phyloP scores from a whole-genome alignment of 1,284 basidiomycete genomes.

The Ustilago shanxiensis region DNA sequence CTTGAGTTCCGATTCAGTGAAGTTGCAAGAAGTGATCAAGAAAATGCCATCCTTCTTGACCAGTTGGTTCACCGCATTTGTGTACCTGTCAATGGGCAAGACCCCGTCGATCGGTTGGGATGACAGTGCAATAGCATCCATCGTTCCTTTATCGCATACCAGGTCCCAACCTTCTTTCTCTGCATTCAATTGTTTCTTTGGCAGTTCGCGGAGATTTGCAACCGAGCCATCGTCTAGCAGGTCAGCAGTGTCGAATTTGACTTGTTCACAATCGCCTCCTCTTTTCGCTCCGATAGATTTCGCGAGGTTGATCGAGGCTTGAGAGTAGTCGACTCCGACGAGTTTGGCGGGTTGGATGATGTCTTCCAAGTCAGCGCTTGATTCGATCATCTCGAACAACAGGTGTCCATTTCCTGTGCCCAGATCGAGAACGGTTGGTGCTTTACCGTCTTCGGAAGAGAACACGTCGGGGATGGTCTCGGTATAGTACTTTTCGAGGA shows the following conservation, averaged over 20 bases:
- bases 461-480: conserved; percentile 20
- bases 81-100: conserved; percentile 77
- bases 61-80: conserved; percentile 75
- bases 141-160: conserved; percentile 72
- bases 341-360: conserved; percentile 76
- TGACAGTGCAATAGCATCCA: conserved; percentile 86
- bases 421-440: conserved; percentile 71
- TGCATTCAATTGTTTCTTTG: neutral
- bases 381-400: conserved; percentile 76
- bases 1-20: conserved; percentile 84
- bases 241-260: conserved; percentile 67
- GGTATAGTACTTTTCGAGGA: conserved; percentile 44
- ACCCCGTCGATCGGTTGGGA: conserved; percentile 75
- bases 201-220: conserved; percentile 8
- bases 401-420: conserved; percentile 89
- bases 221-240: conserved; percentile 56
- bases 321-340: conserved; percentile 85
- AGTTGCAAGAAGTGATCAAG: conserved; percentile 87
- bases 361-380: conserved; percentile 72
- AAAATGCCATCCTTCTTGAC: conserved; percentile 77
- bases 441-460: neutral
- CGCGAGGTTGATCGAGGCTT: conserved; percentile 76
- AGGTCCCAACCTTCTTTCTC: conserved; percentile 63
- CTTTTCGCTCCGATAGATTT: conserved; percentile 55
- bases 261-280: conserved; percentile 54